These are phyloP conservation scores for Xylaria grammica DNA, from an alignment of 495 filamentous ascomycete genomes.

Conservation along the genomic window DNA sequence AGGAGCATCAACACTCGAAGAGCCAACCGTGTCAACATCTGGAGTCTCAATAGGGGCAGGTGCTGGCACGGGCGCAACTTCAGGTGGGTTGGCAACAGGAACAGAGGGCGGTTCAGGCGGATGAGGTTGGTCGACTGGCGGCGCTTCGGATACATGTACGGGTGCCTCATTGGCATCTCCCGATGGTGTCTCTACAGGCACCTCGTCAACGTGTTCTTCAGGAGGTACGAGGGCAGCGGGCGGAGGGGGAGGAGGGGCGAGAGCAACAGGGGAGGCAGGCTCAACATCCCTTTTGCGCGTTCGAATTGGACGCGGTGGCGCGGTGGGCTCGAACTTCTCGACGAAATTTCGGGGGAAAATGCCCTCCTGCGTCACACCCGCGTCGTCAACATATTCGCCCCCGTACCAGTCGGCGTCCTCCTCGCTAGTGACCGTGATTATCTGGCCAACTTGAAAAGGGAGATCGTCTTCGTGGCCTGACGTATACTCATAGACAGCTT, in stretches of 20 bases:
- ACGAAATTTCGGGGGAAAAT: slow-evolving; percentile 98
- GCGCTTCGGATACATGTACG: slow-evolving; percentile 33
- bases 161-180: slow-evolving; percentile 39
- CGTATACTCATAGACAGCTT: slow-evolving; percentile 89
- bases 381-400: slow-evolving; percentile 82
- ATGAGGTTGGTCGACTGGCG: slow-evolving; percentile 34
- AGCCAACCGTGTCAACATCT: slow-evolving; percentile 30
- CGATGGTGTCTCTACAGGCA: slow-evolving; percentile 36
- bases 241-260: slow-evolving; percentile 71
- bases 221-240: slow-evolving; percentile 62
- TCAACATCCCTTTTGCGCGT: slow-evolving; percentile 75
- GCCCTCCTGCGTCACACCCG: slow-evolving; percentile 77
- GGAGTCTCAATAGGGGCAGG: slow-evolving; percentile 46
- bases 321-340: slow-evolving; percentile 88
- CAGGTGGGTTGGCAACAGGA: slow-evolving; percentile 43
- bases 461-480: slow-evolving; percentile 95
- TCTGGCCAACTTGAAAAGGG: slow-evolving; percentile 79
- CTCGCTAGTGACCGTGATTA: slow-evolving; percentile 89
- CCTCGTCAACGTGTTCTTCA: slow-evolving; percentile 44
- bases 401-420: slow-evolving; percentile 96
- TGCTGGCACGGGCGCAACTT: slow-evolving; percentile 48
- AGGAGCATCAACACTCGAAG: slow-evolving; percentile 32
- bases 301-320: slow-evolving; percentile 83
- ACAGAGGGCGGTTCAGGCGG: slow-evolving; percentile 36
- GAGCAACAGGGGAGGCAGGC: slow-evolving; percentile 29